These are phyloP conservation scores for Venturiaceae sp. DNA, from an alignment of 2,329 filamentous ascomycete species.

Conservation along the genomic window DNA sequence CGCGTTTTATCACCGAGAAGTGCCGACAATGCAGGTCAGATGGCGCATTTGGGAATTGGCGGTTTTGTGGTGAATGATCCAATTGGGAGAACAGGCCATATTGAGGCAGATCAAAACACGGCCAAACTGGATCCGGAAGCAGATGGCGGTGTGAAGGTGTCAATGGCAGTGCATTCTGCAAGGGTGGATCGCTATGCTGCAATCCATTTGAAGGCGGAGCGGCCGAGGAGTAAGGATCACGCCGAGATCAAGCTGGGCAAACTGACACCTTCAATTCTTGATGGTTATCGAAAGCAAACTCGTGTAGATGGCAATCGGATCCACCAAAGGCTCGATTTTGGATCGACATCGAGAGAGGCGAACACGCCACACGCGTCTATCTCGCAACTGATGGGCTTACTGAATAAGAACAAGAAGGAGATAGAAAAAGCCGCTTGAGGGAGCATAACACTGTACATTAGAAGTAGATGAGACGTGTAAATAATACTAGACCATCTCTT, in stretches of 20 bases:
- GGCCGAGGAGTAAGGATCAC: background rate
- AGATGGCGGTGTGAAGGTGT: background rate
- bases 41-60: background rate
- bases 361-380: background rate
- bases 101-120: no score
- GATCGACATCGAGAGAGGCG: no score
- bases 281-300: background rate
- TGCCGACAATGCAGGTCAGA: background rate
- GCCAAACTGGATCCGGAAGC: background rate
- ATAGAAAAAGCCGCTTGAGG: background rate
- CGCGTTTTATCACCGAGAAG: constrained; percentile 38
- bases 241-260: background rate
- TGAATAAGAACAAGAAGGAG: background rate
- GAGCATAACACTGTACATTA: background rate
- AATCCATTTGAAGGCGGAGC: background rate
- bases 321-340: no score
- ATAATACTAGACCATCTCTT: background rate
- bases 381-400: background rate
- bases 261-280: background rate
- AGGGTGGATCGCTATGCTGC: background rate
- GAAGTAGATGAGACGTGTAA: background rate
- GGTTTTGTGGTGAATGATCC: background rate
- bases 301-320: no score
- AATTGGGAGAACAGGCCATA: background rate
- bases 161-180: background rate